phyloP scores from a whole-genome alignment of 1,284 basidiomycete genomes.

The Hemileia vastatrix region DNA sequence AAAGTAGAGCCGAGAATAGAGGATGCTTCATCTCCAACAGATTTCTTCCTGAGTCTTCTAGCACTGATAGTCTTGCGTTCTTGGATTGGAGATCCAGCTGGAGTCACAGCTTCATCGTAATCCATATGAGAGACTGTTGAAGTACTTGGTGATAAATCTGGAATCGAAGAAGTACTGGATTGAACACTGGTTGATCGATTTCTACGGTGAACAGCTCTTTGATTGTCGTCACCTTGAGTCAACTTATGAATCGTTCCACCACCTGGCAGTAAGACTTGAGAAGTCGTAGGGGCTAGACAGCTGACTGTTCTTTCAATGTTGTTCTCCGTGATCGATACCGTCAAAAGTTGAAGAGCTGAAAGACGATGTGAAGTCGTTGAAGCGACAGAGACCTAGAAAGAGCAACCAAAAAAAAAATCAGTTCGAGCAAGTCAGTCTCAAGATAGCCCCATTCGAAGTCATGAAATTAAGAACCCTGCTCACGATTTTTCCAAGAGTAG shows the following conservation, averaged over 20 bases:
- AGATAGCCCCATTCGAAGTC: background rate
- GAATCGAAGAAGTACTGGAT: background rate
- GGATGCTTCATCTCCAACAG: background rate
- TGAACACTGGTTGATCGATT: background rate
- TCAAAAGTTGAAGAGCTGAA: background rate
- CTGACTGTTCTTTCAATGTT: background rate
- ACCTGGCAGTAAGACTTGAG: background rate
- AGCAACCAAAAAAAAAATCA: background rate
- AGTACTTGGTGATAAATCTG: conserved; percentile 36
- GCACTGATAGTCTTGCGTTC: background rate
- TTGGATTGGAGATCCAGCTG: background rate
- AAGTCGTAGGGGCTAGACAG: background rate
- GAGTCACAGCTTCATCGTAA: background rate
- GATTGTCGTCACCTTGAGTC: background rate
- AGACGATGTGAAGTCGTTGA: background rate
- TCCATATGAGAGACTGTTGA: conserved; percentile 35
- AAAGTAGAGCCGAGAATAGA: background rate
- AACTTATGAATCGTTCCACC: background rate
- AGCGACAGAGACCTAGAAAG: background rate
- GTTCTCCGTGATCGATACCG: background rate
- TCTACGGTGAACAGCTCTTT: background rate
- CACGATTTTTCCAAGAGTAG: background rate
- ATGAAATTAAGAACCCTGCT: background rate
- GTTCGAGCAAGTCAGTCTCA: background rate
- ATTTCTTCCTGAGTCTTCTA: background rate